A percentile compares a stretch with the other conserved stretches of the same genome.
phyloP scores from a whole-genome alignment of 192 early-diverging fungal species.

The Ambispora gerdemannii region DNA sequence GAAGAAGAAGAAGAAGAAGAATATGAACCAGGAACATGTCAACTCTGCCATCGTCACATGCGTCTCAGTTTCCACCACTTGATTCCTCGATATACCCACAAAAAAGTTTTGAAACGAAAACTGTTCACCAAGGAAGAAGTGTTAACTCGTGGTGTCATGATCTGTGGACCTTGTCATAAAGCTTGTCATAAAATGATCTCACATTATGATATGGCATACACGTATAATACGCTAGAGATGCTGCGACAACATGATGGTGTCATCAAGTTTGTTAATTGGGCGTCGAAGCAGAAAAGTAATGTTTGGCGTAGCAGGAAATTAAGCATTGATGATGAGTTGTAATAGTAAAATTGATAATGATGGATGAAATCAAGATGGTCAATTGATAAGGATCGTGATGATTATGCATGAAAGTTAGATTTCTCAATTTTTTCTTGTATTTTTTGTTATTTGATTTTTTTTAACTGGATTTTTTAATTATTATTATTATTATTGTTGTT shows the following conservation, averaged over 20 bases:
- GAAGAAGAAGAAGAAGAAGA: conserved; percentile 31
- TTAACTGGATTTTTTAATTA: too few relatives aligned
- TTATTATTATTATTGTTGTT: too few relatives aligned
- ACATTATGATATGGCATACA: conserved; percentile 29
- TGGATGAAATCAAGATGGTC: too few relatives aligned
- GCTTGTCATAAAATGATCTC: conserved; percentile 33
- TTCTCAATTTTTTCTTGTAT: too few relatives aligned
- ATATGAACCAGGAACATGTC: conserved; percentile 30
- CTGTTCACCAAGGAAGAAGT: conserved; percentile 31
- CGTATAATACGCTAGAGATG: conserved; percentile 36
- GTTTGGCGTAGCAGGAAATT: too few relatives aligned
- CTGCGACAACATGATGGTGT: conserved; percentile 33
- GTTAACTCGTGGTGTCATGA: conserved; percentile 29
- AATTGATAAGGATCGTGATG: too few relatives aligned
- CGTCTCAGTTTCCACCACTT: conserved; percentile 42
- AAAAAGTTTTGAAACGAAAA: conserved; percentile 19
- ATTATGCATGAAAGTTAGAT: too few relatives aligned
- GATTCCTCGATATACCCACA: conserved; percentile 34
- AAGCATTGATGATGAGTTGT: too few relatives aligned
- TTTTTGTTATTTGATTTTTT: too few relatives aligned
- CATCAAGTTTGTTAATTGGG: conserved; percentile 31
- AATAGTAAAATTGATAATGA: too few relatives aligned
- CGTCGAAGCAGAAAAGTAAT: conserved; percentile 31
- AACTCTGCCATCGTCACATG: conserved; percentile 37
- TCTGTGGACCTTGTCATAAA: conserved; percentile 40